phyloP scores from a whole-genome alignment of 768 basidiomycete genomes.

The Sutorius australiensis region DNA sequence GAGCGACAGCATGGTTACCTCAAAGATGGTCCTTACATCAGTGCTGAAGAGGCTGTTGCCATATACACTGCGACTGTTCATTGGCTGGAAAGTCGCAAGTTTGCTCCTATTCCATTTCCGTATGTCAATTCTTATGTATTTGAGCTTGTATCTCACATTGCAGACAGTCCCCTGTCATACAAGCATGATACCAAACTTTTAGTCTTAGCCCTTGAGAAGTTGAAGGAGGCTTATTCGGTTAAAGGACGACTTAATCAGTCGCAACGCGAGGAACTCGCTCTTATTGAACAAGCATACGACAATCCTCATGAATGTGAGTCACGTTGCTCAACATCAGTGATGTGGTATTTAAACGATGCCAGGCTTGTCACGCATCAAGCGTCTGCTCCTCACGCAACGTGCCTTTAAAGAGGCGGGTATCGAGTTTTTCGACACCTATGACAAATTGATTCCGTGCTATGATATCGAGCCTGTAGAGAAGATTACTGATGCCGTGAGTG shows the following conservation, averaged over 20 bases:
- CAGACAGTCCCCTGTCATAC: slow-evolving; percentile 81
- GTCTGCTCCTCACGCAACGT: slow-evolving; percentile 91
- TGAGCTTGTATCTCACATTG: slow-evolving; percentile 1
- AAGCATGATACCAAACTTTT: slow-evolving; percentile 99
- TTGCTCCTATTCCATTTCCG: slow-evolving; percentile 99
- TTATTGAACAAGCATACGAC: slow-evolving; percentile 99
- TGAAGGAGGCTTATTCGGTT: slow-evolving; percentile 98
- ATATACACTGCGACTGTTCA: slow-evolving; percentile 99
- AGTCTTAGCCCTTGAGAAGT: slow-evolving; percentile 93
- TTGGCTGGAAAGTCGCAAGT: slow-evolving; percentile 97
- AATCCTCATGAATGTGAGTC: slow-evolving; percentile 93
- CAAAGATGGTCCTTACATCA: slow-evolving; percentile 99
- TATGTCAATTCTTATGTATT: slow-evolving; percentile 33
- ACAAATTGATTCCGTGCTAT: slow-evolving; percentile 97
- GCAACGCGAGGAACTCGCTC: slow-evolving; percentile 94
- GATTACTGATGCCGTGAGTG: slow-evolving; percentile 91
- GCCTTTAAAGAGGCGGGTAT: slow-evolving; percentile 99
- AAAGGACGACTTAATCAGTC: slow-evolving; percentile 98
- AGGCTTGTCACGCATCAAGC: slow-evolving; percentile 96
- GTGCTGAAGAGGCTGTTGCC: slow-evolving; percentile 97
- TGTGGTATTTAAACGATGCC: slow-evolving; percentile 5
- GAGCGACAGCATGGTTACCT: slow-evolving; percentile 98
- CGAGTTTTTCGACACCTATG: slow-evolving; percentile 95
- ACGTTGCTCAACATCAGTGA: not conserved
- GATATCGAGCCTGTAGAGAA: slow-evolving; percentile 99